These are phyloP conservation scores for Phytopythium sindhum DNA, from an alignment of 352 stramenopile genomes.

Conservation along the genomic window DNA sequence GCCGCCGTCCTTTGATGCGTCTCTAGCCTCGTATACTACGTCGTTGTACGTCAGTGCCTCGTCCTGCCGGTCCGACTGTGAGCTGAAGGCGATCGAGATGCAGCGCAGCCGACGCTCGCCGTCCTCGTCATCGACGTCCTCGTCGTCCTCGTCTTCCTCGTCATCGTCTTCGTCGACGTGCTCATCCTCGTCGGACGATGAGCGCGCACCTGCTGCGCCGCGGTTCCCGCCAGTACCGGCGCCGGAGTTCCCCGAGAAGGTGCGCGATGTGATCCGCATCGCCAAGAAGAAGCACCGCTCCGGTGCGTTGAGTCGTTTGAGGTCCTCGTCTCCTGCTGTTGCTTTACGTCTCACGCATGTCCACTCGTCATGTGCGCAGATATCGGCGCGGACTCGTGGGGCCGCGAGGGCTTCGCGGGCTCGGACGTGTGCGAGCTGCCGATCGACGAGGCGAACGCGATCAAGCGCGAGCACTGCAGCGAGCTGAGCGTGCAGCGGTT, in stretches of 20 bases:
- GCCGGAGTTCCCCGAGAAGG: slow-evolving; percentile 45
- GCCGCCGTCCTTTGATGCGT: not conserved
- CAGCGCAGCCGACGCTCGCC: slow-evolving; percentile 22
- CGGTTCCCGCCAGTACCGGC: slow-evolving; percentile 52
- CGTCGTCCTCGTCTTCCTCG: slow-evolving; percentile 24
- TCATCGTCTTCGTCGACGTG: slow-evolving; percentile 27
- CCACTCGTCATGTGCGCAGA: slow-evolving; percentile 35
- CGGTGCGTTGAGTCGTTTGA: slow-evolving; percentile 25
- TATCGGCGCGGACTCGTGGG: slow-evolving; percentile 62
- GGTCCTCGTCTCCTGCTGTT: not conserved
- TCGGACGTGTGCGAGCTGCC: slow-evolving; percentile 76
- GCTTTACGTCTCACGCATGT: no score
- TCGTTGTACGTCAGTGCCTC: no score
- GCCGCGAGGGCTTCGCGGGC: slow-evolving; percentile 76
- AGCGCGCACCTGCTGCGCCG: slow-evolving; percentile 9
- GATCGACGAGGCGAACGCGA: slow-evolving; percentile 56
- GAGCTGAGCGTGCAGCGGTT: slow-evolving; percentile 81
- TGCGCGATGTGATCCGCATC: slow-evolving; percentile 40
- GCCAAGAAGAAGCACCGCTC: slow-evolving; percentile 75
- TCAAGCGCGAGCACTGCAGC: slow-evolving; percentile 71
- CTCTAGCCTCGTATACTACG: not conserved
- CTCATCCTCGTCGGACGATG: slow-evolving; percentile 36
- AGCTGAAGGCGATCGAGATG: no score
- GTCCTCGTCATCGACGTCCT: slow-evolving; percentile 44
- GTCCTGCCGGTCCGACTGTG: not conserved